phyloP scores from a whole-genome alignment of 2,329 filamentous ascomycete genomes.

The Fusarium sp. region DNA sequence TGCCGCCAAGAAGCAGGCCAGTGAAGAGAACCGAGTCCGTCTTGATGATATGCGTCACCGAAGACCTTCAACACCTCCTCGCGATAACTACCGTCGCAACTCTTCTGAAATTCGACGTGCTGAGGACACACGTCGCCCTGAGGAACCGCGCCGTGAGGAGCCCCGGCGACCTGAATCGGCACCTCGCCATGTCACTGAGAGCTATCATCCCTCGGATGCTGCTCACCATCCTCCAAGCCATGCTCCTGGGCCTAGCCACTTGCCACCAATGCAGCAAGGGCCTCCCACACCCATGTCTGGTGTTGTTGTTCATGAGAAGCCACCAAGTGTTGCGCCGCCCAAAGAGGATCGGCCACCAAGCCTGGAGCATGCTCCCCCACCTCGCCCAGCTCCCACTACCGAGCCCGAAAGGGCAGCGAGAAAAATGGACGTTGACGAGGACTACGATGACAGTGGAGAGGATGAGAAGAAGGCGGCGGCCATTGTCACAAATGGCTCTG shows the following conservation, averaged over 20 bases:
- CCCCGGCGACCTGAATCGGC: conserved; percentile 69
- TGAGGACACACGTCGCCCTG: conserved; percentile 72
- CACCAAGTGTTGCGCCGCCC: conserved; percentile 50
- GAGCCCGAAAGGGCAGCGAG: conserved; percentile 87
- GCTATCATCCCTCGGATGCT: conserved; percentile 92
- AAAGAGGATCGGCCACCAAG: conserved; percentile 72
- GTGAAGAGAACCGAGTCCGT: conserved; percentile 87
- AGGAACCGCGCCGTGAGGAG: conserved; percentile 74
- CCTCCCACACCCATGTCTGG: conserved; percentile 66
- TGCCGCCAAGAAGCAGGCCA: conserved; percentile 85
- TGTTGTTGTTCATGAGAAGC: conserved; percentile 65
- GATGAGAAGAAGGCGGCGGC: conserved; percentile 77
- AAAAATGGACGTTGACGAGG: conserved; percentile 97
- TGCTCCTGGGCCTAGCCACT: conserved; percentile 65
- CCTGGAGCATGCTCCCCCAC: conserved; percentile 51
- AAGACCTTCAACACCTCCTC: conserved; percentile 80
- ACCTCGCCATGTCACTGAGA: conserved; percentile 79
- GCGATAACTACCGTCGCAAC: conserved; percentile 79
- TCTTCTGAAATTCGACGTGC: conserved; percentile 79
- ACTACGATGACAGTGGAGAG: conserved; percentile 95
- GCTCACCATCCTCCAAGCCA: conserved; percentile 79
- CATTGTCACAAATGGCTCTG: conserved; percentile 59
- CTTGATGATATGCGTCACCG: conserved; percentile 87
- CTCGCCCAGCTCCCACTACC: conserved; percentile 63
- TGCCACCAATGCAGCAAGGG: conserved; percentile 74